Evolutionary conservation across 2,329 filamentous ascomycete species (phyloP), one percentile per base, ranked within the genome.

Genomic region (Chrysoporthe deuterocubensis): DNA sequence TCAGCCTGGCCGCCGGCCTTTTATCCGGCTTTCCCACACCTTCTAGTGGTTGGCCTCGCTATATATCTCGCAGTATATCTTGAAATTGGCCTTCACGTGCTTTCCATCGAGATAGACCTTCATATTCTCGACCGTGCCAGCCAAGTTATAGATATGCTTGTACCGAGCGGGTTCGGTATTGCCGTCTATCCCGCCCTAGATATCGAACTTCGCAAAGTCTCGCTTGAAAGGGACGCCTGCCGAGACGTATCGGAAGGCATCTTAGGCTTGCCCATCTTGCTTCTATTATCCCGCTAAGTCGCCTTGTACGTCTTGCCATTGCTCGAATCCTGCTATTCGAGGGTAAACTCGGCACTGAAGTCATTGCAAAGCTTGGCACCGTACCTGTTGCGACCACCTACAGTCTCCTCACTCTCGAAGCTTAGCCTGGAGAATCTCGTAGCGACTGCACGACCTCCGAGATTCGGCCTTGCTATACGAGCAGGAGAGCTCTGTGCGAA

Each of bases 301-400:
- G 99, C 95, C 81, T 92, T 95, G 82, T 98, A 99, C 75, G 92
- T 90, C 83, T 97, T 97, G 77, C 93, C 94, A 65, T 90, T 89
- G 67, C 84, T 85, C 14, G 92, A 93, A 77, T 98, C 94, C 71
- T 96, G 93, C 4, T 93, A 96, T 79, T 99, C 96, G 57, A 99
- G 79, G 4, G 87, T 91, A 78, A 99, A 99, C 72, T 96, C 88
- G 4, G 90, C 96, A 77, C 93, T 97, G 86, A 98, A 99, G 72
- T 99, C 92, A 79, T 99, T 99, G 80, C 94, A 97, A 71, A 99
- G 92, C 84, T 99, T 99, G 40, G 96, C 96, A 83, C 96, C 96
- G 77, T 96, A 99, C 82, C 96, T 96, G 78, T 99, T 99, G 71
- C 96, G 92, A 80, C 96, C 96, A 87, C 96, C 96, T 34, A 96